Conservation (phyloP, 2,329 filamentous ascomycete species). For the Sarocladium strictum region DNA sequence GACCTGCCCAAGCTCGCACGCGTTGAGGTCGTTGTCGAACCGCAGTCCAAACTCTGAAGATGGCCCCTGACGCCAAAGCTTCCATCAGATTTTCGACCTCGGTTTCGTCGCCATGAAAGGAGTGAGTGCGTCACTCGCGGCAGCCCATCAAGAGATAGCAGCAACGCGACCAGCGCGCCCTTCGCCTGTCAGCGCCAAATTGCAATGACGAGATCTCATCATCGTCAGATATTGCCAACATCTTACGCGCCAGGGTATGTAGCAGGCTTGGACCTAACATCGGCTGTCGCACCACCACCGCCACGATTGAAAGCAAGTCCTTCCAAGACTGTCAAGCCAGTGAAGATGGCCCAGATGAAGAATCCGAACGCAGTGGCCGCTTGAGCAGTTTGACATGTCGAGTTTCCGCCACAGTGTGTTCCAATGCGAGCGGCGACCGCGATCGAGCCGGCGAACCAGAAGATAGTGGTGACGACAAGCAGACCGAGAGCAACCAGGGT, state of each 20-base stretch:
- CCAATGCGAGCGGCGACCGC: conserved; percentile 64
- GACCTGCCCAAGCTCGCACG: too few relatives aligned
- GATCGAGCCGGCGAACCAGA: conserved; percentile 86
- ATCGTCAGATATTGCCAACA: background rate
- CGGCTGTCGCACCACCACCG: conserved; percentile 21
- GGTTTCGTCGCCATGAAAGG: background rate
- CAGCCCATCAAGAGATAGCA: too few relatives aligned
- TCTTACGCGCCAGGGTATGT: conserved; percentile 10
- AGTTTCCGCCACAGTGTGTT: conserved; percentile 41
- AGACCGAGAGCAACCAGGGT: conserved; percentile 59
- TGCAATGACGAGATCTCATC: background rate
- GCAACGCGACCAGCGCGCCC: too few relatives aligned
- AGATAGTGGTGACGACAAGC: conserved; percentile 70
- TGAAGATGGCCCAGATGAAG: conserved; percentile 53
- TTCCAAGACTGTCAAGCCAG: conserved; percentile 40
- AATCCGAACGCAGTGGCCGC: conserved; percentile 62
- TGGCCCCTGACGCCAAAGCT: too few relatives aligned
- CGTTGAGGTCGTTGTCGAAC: too few relatives aligned
- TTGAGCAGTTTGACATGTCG: conserved; percentile 54
- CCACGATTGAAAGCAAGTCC: conserved; percentile 36
- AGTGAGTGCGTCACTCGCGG: too few relatives aligned
- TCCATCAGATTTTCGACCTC: background rate
- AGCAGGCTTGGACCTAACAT: conserved; percentile 9
- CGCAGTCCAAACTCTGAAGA: too few relatives aligned
- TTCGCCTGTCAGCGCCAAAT: too few relatives aligned